phyloP scores from a whole-genome alignment of 192 early-diverging fungal genomes.

The Spizellomyces punctatus region DNA sequence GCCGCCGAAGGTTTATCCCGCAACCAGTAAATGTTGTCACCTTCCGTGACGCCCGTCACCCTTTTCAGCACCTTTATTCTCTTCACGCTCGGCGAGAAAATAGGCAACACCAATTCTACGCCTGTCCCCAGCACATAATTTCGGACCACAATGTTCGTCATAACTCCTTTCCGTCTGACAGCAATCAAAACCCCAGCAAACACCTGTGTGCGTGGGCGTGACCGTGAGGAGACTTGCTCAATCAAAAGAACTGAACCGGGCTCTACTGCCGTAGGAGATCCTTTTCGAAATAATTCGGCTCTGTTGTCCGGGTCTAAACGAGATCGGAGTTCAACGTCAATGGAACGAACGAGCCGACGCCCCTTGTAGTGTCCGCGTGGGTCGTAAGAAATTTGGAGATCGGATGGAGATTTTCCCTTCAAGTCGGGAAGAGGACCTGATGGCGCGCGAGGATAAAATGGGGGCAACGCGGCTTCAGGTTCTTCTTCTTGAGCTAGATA shows the following conservation, averaged over 20 bases:
- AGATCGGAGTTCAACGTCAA: constrained; percentile 48
- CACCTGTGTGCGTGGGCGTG: constrained; percentile 39
- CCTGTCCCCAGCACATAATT: constrained; percentile 54
- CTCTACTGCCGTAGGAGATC: constrained; percentile 35
- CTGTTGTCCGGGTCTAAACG: constrained; percentile 50
- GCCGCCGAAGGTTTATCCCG: constrained; percentile 35
- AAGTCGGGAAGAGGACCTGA: constrained; percentile 28
- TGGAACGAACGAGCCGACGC: constrained; percentile 39
- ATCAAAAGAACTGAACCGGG: constrained; percentile 55
- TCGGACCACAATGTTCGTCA: constrained; percentile 48
- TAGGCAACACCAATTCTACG: constrained; percentile 55
- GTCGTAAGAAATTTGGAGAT: constrained; percentile 35
- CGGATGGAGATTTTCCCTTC: constrained; percentile 14
- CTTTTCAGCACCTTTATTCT: constrained; percentile 52
- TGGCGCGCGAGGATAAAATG: constrained; percentile 38
- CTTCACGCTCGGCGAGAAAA: constrained; percentile 51
- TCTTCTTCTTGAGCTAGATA: constrained; percentile 20
- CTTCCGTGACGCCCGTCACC: constrained; percentile 36
- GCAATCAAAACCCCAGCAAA: constrained; percentile 56
- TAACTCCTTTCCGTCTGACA: constrained; percentile 47
- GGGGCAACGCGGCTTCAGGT: constrained; percentile 28
- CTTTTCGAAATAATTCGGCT: constrained; percentile 36
- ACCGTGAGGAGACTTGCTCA: constrained; percentile 49
- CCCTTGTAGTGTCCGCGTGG: constrained; percentile 32
- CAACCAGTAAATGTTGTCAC: constrained; percentile 42